Base-by-base conservation (phyloP, 2,329 filamentous ascomycete genomes). In the Calonectria crousiana region DNA sequence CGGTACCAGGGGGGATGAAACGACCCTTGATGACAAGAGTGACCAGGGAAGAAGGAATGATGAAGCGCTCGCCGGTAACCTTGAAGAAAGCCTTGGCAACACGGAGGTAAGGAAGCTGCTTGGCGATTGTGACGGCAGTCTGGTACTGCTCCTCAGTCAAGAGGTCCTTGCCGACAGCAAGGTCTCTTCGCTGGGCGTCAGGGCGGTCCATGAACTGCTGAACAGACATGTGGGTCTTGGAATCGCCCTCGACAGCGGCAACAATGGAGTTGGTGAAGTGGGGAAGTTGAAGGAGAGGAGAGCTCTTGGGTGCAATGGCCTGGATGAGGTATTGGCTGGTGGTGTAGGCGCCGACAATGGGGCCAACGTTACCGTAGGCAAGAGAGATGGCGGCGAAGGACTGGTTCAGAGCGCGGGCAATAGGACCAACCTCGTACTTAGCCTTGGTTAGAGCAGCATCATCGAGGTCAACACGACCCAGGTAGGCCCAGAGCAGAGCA, bases 61-160 rank as follows among this genome's bases (percentile, higher is more conserved):
- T 95, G 84, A 93, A 94, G 78, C 94, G 95, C 86, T 99, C 97
- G 82, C 97, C 97, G 67, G 95, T 93, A 58, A 99, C 97, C 89
- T 99, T 99, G 92, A 99, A 99, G 86, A 98, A 99, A 10, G 95
- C 95, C 87, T 95, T 97, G 82, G 95, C 95, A 14, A 99, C 92
- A 72, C 94, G 91, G 70, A 99, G 89, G 76, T 92, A 91, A 1
- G 97, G 97, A 34, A 99, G 89, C 85, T 98, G 95, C 79, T 92
- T 92, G 34, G 95, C 96, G 36, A 98, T 93, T 60, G 86, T 86
- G 74, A 98, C 89, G 47, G 94, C 94, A 52, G 93, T 90, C 76
- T 91, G 88, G 85, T 98, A 98, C 84, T 98, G 92, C 74, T 91
- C 85, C 78, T 95, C 93, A 6, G 90, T 93, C 47, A 99, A 87